These are phyloP conservation scores for Vaccinium vitisidaea DNA, from an alignment of 148 eudicot genomes.

Conservation along the genomic window DNA sequence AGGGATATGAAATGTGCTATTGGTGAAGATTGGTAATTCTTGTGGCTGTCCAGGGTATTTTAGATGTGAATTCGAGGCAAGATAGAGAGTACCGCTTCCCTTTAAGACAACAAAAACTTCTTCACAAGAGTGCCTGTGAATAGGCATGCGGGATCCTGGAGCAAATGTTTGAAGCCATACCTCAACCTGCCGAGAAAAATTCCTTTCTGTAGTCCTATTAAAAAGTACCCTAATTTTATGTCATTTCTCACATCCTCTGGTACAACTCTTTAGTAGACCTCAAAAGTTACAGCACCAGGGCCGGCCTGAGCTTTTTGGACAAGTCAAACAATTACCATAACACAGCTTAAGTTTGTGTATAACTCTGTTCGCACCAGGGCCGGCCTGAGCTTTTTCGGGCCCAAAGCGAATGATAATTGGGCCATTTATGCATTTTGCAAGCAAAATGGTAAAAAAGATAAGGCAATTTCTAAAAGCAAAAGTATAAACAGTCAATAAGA, in stretches of 20 bases:
- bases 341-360: background rate
- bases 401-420: background rate
- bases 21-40: conserved; percentile 53
- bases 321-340: background rate
- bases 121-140: conserved; percentile 93
- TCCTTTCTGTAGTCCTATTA: background rate
- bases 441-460: background rate
- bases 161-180: conserved; percentile 88
- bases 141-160: conserved; percentile 74
- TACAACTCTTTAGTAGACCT: background rate
- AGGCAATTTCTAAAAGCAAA: background rate
- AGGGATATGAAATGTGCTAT: conserved; percentile 78
- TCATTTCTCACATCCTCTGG: background rate
- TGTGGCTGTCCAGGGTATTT: conserved; percentile 80
- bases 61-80: conserved; percentile 59
- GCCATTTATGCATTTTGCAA: background rate
- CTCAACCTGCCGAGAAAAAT: conserved; percentile 54
- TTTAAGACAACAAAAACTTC: conserved; percentile 83
- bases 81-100: conserved; percentile 81
- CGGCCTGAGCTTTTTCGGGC: background rate
- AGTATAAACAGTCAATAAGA: background rate
- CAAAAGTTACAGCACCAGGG: background rate
- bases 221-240: background rate
- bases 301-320: background rate
- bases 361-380: background rate